Conservation (phyloP, 345 rosid species). For the Laguncularia racemosa region DNA sequence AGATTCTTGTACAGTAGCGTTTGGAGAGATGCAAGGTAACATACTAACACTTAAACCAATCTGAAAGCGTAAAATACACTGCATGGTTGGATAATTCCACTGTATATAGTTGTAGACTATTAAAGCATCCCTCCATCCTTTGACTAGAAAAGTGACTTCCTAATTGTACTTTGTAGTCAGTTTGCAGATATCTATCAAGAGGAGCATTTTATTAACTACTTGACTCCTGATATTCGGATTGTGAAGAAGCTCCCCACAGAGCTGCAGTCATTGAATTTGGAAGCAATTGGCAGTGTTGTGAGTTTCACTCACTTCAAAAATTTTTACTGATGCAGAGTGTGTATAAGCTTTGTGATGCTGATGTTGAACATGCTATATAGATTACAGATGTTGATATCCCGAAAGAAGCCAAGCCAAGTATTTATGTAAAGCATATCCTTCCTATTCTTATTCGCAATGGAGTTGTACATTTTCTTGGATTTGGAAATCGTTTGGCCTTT, state of each 20-base stretch:
- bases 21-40: constrained; percentile 89
- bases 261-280: constrained; percentile 75
- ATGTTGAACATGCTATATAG: constrained; percentile 30
- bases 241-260: constrained; percentile 77
- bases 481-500: constrained; percentile 92
- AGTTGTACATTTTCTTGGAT: constrained; percentile 86
- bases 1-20: constrained; percentile 92
- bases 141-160: neutral
- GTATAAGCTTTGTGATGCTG: neutral
- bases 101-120: neutral
- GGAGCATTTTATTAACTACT: constrained; percentile 72
- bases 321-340: neutral
- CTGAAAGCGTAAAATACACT: neutral
- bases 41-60: neutral
- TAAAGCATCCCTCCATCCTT: too few species aligned
- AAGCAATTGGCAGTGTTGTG: constrained; percentile 82
- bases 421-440: constrained; percentile 75
- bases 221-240: constrained; percentile 75
- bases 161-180: constrained; percentile 40
- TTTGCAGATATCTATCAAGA: constrained; percentile 88
- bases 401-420: constrained; percentile 84
- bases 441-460: constrained; percentile 66
- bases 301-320: constrained; percentile 28
- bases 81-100: neutral
- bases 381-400: constrained; percentile 60